Base-by-base conservation (phyloP, 2,329 filamentous ascomycete species). In the Colletotrichum chrysophilum region DNA sequence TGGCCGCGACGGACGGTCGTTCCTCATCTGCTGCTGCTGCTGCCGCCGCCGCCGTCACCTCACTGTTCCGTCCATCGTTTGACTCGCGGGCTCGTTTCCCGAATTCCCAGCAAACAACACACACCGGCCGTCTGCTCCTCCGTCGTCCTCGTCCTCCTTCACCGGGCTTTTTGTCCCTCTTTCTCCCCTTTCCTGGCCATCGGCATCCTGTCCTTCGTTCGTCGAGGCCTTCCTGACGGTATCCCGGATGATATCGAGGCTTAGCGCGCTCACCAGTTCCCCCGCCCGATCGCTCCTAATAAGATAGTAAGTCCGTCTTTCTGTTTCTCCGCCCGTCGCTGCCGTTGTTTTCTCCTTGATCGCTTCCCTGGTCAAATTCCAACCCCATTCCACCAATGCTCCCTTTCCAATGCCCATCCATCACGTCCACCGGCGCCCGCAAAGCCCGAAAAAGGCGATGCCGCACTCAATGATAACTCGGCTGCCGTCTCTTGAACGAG, bases 221-320 rank as follows among this genome's bases (percentile, higher is more conserved):
- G 30, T 56, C 67, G 21, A 30, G 12, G 24, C 34, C 32, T 55
- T 55, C 43, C 66, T 52, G 65, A 56, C 66, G 66, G 66, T 69
- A 74, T 73, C 64, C 74, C 70, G 70, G 70, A 75, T 75, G 74
- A 73, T 69, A 75, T 75, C 70, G 48, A 73, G 70, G 70, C 70
- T 74, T 52, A 74, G 70, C 73, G 64, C 70, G 26, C 56, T 56
- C 64, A 30, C 55, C 26, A 32, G 12, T 26, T 65, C 73, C 69
- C 73, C 64, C 70, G 70, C 64, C 58, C 70, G 70, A 66, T 73
- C 69, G 70, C 38, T 30, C 34, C 30, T 55, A 70, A 62, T 70
- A 70, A 70, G 36, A 65, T 65, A 64, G 74, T 76, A 72, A 74
- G 74, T 76, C n/a, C 10, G 9, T 7, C 55, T 21, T 14, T 61